Conservation (phyloP, 306 rosid species). For the Gleditsia sinensis region DNA sequence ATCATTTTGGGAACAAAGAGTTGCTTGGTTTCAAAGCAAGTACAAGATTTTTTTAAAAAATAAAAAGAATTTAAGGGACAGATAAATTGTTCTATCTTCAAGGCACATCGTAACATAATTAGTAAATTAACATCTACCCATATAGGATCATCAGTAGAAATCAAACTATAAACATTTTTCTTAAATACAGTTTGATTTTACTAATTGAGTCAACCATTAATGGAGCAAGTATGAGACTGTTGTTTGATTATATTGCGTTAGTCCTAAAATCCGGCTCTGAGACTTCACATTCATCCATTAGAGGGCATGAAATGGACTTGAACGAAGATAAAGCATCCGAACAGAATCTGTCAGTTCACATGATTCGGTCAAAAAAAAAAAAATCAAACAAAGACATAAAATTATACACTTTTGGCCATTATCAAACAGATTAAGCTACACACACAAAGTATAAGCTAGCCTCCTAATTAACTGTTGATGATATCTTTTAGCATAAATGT, state of each 20-base stretch:
- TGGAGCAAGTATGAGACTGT: too few relatives aligned
- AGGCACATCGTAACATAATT: too few relatives aligned
- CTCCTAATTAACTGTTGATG: slow-evolving; percentile 5
- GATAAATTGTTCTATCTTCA: too few relatives aligned
- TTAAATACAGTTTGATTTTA: too few relatives aligned
- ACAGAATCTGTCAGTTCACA: slow-evolving; percentile 35
- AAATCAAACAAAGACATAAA: slow-evolving; percentile 4
- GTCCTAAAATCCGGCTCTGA: background rate
- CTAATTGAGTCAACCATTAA: too few relatives aligned
- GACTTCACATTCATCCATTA: background rate
- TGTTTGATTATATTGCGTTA: slow-evolving; percentile 6
- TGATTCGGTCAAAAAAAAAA: slow-evolving; percentile 51
- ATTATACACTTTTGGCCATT: slow-evolving; percentile 37
- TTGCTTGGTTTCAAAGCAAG: slow-evolving; percentile 41
- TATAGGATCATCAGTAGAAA: too few relatives aligned
- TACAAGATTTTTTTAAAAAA: too few relatives aligned
- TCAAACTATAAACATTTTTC: too few relatives aligned
- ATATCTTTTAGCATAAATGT: slow-evolving; percentile 28
- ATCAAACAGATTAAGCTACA: slow-evolving; percentile 11
- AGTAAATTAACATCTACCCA: too few relatives aligned
- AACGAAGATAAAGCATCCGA: slow-evolving; percentile 39
- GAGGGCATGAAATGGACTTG: background rate
- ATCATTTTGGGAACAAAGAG: background rate
- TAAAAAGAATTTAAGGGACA: too few relatives aligned
- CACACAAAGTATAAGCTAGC: background rate